Evolutionary conservation across 306 rosid species (phyloP).

Genomic region (Geum urbanum): DNA sequence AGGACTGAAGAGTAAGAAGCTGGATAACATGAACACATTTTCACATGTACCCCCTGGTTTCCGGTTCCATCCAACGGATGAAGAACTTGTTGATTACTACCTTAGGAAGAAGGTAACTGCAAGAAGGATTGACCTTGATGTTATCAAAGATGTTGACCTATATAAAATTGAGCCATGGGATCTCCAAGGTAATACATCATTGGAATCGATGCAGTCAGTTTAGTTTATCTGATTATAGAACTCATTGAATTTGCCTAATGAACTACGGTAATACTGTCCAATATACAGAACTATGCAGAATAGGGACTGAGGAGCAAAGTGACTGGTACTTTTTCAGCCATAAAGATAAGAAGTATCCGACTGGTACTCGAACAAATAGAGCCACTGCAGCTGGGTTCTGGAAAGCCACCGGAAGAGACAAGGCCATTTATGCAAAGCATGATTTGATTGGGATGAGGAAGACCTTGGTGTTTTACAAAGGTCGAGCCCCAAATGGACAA

Average conservation of each 20-base stretch:
- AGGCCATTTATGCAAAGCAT: slow-evolving; percentile 80
- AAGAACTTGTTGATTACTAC: slow-evolving; percentile 93
- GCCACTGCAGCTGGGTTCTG: slow-evolving; percentile 93
- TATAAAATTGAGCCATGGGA: slow-evolving; percentile 97
- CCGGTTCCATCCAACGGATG: slow-evolving; percentile 94
- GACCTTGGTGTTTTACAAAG: slow-evolving; percentile 82
- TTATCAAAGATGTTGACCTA: slow-evolving; percentile 90
- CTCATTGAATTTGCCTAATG: background rate
- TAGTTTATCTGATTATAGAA: background rate
- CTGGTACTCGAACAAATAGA: slow-evolving; percentile 90
- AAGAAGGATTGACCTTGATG: slow-evolving; percentile 76
- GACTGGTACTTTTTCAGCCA: slow-evolving; percentile 95
- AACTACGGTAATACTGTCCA: background rate
- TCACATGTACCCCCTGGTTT: slow-evolving; percentile 89
- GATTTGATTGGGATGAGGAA: slow-evolving; percentile 88
- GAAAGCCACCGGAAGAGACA: slow-evolving; percentile 98
- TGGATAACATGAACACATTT: slow-evolving; percentile 45
- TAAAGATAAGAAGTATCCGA: slow-evolving; percentile 94
- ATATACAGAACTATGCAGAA: slow-evolving; percentile 64
- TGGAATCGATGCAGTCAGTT: background rate
- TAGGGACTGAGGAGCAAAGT: slow-evolving; percentile 82
- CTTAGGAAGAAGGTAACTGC: slow-evolving; percentile 72
- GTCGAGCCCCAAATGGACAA: slow-evolving; percentile 94
- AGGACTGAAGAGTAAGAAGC: slow-evolving; percentile 37
- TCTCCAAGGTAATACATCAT: slow-evolving; percentile 61